Evolutionary conservation across 2,329 filamentous ascomycete genomes (phyloP).

Genomic region (Penicillium vulpinum): DNA sequence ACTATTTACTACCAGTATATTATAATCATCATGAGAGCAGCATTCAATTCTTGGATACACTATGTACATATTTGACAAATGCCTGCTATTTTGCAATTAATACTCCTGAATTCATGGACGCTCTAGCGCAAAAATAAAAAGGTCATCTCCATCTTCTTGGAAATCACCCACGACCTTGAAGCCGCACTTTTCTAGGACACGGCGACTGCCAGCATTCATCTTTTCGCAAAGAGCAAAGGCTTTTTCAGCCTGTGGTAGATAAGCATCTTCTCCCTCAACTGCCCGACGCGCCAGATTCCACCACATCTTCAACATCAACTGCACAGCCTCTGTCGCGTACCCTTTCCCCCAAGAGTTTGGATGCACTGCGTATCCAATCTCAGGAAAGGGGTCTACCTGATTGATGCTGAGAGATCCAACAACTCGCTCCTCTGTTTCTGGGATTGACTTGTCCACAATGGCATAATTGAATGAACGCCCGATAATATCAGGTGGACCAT

Average conservation of each 20-base stretch:
- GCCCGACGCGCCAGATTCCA: slow-evolving; percentile 21
- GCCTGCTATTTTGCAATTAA: not conserved
- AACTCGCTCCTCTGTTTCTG: slow-evolving; percentile 9
- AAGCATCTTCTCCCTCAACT: not conserved
- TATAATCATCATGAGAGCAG: not conserved
- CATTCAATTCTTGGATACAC: not conserved
- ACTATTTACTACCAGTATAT: not conserved
- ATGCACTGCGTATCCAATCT: slow-evolving; percentile 29
- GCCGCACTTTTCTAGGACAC: slow-evolving; percentile 27
- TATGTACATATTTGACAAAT: not conserved
- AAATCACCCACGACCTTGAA: slow-evolving; percentile 14
- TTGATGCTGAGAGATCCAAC: slow-evolving; percentile 29
- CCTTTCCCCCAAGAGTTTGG: slow-evolving; percentile 29
- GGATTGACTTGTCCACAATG: slow-evolving; percentile 21
- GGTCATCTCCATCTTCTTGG: slow-evolving; percentile 10
- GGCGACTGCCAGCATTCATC: slow-evolving; percentile 17
- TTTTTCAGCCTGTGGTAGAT: slow-evolving; percentile 10
- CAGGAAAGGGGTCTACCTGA: slow-evolving; percentile 17
- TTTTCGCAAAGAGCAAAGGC: slow-evolving; percentile 24
- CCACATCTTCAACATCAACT: slow-evolving; percentile 26
- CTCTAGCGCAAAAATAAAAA: slow-evolving; percentile 15
- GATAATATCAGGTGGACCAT: slow-evolving; percentile 18
- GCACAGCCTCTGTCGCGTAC: slow-evolving; percentile 30
- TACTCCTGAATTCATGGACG: not conserved
- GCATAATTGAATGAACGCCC: slow-evolving; percentile 25